Evolutionary conservation across 106 monocot species (phyloP), one percentile per base, ranked within the genome.

Genomic region (Allium sativum): DNA sequence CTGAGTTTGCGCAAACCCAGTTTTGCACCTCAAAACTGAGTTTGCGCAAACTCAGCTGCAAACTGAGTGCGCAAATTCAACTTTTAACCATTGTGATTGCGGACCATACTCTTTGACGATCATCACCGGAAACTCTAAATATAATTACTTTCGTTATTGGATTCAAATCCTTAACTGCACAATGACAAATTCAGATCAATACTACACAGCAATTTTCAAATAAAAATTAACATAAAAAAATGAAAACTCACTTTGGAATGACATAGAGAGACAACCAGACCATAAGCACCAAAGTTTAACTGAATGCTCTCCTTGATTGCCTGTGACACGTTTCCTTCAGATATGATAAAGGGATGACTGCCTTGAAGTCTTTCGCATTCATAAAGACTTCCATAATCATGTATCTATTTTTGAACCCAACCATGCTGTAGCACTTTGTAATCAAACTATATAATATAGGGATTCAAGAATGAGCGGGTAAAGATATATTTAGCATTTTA

Each of bases 11-110:
- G n/a, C n/a, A n/a, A n/a, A n/a, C n/a, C n/a, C n/a, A n/a, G n/a
- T n/a, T n/a, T n/a, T n/a, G n/a, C n/a, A n/a, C n/a, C n/a, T n/a
- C n/a, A n/a, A n/a, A n/a, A n/a, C n/a, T n/a, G n/a, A n/a, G n/a
- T n/a, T n/a, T n/a, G n/a, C n/a, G n/a, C n/a, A n/a, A n/a, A n/a
- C n/a, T n/a, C n/a, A n/a, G n/a, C n/a, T n/a, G n/a, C n/a, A n/a
- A n/a, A n/a, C n/a, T n/a, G n/a, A n/a, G n/a, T n/a, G n/a, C n/a
- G n/a, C n/a, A n/a, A n/a, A n/a, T n/a, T n/a, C n/a, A n/a, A n/a
- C n/a, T n/a, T n/a, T n/a, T 78, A 48, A 95, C 79, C 87, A 95
- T 77, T 40, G 90, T 84, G 45, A 95, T 87, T 40, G 95, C 90
- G 68, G 79, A 62, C 95, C 95, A 95, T 13, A 95, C 70, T 73